Percentiles rank a stretch among this genome's conserved stretches.
phyloP scores from a whole-genome alignment of 2,329 filamentous ascomycete species.

The Nemania sp. region DNA sequence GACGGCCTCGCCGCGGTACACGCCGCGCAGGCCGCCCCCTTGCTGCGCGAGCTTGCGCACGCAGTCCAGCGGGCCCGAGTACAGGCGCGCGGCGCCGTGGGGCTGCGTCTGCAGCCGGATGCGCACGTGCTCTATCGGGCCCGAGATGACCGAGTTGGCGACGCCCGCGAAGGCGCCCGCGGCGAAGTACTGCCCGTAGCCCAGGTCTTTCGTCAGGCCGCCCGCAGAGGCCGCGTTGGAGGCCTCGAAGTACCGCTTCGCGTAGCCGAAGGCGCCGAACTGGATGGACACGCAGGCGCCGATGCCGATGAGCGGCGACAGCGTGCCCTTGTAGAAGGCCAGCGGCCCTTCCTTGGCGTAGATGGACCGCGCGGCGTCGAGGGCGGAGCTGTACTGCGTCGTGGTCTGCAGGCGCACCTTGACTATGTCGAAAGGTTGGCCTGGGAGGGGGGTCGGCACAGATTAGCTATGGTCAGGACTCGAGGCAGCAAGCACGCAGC shows the following conservation, averaged over 20 bases:
- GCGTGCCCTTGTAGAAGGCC: slow-evolving; percentile 95
- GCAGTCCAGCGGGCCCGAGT: slow-evolving; percentile 86
- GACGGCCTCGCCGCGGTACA: slow-evolving; percentile 87
- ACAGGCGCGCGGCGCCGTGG: slow-evolving; percentile 78
- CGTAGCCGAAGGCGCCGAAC: slow-evolving; percentile 95
- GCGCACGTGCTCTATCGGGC: slow-evolving; percentile 94
- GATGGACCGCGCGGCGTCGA: slow-evolving; percentile 81
- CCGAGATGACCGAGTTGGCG: slow-evolving; percentile 84
- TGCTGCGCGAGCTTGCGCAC: slow-evolving; percentile 73
- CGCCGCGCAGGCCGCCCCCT: slow-evolving; percentile 69
- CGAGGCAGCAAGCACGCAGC: too few relatives aligned
- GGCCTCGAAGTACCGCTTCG: slow-evolving; percentile 81
- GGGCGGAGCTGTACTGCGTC: slow-evolving; percentile 76
- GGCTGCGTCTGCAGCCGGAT: slow-evolving; percentile 97
- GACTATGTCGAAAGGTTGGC: slow-evolving; percentile 84
- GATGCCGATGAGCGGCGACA: slow-evolving; percentile 93
- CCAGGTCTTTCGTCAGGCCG: slow-evolving; percentile 59
- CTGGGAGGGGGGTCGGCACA: slow-evolving; percentile 43
- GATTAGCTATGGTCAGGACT: too few relatives aligned
- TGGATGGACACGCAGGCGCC: slow-evolving; percentile 98
- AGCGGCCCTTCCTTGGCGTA: slow-evolving; percentile 83
- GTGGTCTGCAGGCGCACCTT: slow-evolving; percentile 96
- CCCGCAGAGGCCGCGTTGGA: slow-evolving; percentile 72
- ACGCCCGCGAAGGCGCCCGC: slow-evolving; percentile 91
- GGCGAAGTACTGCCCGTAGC: slow-evolving; percentile 85